Evolutionary conservation across 306 rosid genomes (phyloP), one percentile per base, ranked within the genome.

Genomic region (Medicago arabica): DNA sequence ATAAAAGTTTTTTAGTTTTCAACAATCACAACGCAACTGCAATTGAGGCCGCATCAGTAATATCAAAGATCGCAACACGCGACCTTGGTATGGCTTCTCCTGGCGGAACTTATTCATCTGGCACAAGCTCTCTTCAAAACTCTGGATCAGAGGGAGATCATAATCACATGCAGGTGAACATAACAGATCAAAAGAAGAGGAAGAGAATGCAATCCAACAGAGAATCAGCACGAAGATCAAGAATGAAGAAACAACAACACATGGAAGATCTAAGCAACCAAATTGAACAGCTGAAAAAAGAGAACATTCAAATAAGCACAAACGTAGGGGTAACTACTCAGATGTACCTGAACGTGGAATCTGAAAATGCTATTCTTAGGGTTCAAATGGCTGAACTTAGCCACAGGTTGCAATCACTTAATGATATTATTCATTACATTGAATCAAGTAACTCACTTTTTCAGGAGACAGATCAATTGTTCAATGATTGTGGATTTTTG

Each of bases 121-220:
- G 88, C 2, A 77, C 81, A 0, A 74, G 83, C 59, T 67, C 64
- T 50, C 63, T 77, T 36, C 83, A 74, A 43, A 87, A 83, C 86
- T 83, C 88, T 16, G 84, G 81, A 75, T 85, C 86, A 9, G 92
- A 34, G 38, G 38, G 38, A 34, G 89, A 11, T 88, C 90, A 38
- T 34, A 64, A 31, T 31, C 67, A 21, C 4, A 11, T 23, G 12
- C 43, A 41, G 3, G 36, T 41, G 54, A 44, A 66, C 4, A 2
- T 81, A 3, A 62, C 71, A 75, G 94, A 94, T 39, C 89, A 85
- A 40, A 91, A 86, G 74, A 94, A 94, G 86, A 82, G 98, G 67
- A 94, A 94, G 78, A 87, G 98, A 83, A 91, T 91, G 98, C 50
- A 80, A 6, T 90, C 97, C 11, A 94, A 94, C 36, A 60, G 98